A percentile compares a stretch with the other conserved stretches of the same genome.
Evolutionary conservation across 73 alveolate species (phyloP).

Genomic region (Paramecium octaurelia): DNA sequence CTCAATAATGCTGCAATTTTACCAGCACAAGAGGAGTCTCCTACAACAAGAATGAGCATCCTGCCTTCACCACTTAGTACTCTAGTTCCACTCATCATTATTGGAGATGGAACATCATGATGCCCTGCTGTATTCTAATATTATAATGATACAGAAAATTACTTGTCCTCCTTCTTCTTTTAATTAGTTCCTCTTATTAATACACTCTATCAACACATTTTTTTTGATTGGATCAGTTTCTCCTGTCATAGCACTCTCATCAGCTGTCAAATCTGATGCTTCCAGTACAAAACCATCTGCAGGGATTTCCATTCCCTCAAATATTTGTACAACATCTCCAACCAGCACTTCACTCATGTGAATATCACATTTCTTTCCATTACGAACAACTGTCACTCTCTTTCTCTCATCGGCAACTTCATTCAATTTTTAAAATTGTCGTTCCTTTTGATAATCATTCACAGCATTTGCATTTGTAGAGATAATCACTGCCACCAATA

Average conservation of each 20-base stretch:
- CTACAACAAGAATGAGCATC: slow-evolving; percentile 58
- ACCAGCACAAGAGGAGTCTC: slow-evolving; percentile 61
- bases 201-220: slow-evolving; percentile 35
- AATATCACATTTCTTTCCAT: slow-evolving; percentile 67
- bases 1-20: slow-evolving; percentile 60
- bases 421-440: slow-evolving; percentile 39
- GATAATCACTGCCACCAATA: slow-evolving; percentile 26
- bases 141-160: not conserved
- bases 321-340: slow-evolving; percentile 85
- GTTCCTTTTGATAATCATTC: slow-evolving; percentile 32
- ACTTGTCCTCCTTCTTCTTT: slow-evolving; percentile 56
- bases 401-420: slow-evolving; percentile 63
- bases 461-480: slow-evolving; percentile 35
- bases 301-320: slow-evolving; percentile 85
- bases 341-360: slow-evolving; percentile 77
- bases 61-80: slow-evolving; percentile 62
- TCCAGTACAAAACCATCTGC: slow-evolving; percentile 86
- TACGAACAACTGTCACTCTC: slow-evolving; percentile 78
- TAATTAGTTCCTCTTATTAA: not conserved
- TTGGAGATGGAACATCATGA: slow-evolving; percentile 82
- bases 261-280: slow-evolving; percentile 81
- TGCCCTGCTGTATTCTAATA: slow-evolving; percentile 63
- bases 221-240: slow-evolving; percentile 80
- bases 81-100: slow-evolving; percentile 79
- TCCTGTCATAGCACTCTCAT: slow-evolving; percentile 95